Percentiles rank a stretch among this genome's conserved stretches.
Conservation (phyloP, 352 stramenopile genomes). For the Globisporangium lucens region DNA sequence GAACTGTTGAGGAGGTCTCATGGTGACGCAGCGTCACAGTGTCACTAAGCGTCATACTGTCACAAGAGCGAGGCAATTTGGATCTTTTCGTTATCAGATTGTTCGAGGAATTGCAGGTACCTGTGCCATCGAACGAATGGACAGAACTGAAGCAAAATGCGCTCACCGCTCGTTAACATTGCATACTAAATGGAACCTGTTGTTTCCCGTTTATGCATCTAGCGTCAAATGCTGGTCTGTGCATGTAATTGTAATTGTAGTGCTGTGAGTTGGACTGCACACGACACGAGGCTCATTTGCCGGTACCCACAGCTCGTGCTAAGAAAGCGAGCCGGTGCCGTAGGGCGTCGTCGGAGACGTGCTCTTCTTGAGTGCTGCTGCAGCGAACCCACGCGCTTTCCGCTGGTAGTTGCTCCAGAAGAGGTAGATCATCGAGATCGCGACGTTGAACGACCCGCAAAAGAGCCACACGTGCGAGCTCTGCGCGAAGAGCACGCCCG, state of each 20-base stretch:
- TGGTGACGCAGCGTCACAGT: no score
- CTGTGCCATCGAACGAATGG: not conserved
- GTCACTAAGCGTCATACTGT: not conserved
- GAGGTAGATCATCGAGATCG: conserved; percentile 49
- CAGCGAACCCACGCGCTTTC: not conserved
- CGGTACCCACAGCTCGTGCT: conserved; percentile 12
- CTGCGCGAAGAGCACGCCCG: conserved; percentile 66
- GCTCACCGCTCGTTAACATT: not conserved
- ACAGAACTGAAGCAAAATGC: not conserved
- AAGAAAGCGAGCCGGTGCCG: conserved; percentile 34
- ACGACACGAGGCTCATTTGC: not conserved
- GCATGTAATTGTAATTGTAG: not conserved
- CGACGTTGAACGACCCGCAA: conserved; percentile 67
- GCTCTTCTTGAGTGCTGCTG: not conserved
- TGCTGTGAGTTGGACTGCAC: not conserved
- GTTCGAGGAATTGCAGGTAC: not conserved
- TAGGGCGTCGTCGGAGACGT: conserved; percentile 22
- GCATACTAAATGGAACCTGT: not conserved
- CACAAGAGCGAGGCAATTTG: not conserved
- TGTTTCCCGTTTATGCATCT: not conserved
- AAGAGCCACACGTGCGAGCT: conserved; percentile 65
- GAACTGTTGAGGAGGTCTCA: no score
- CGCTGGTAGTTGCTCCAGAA: conserved; percentile 67
- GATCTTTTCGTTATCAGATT: not conserved
- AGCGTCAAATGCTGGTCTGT: not conserved